These are phyloP conservation scores for Saccharomycopsis amapae DNA, from an alignment of 805 yeast species.

Conservation along the genomic window DNA sequence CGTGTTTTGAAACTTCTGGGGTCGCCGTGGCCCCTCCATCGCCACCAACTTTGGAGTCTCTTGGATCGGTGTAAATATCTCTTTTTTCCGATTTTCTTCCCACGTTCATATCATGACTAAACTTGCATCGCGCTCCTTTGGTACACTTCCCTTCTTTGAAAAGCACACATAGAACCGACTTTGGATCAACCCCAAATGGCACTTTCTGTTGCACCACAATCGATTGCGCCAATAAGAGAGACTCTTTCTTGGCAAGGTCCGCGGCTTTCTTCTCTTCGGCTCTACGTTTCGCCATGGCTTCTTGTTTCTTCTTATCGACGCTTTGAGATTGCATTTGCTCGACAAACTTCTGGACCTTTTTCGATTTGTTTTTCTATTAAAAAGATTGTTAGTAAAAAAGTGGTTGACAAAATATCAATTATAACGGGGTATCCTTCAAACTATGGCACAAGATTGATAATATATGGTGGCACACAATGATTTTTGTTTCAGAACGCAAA, in stretches of 20 bases:
- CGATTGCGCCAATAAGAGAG: conserved; percentile 55
- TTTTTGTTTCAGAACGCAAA: conserved; percentile 7
- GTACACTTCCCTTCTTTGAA: conserved; percentile 84
- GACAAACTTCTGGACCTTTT: conserved; percentile 74
- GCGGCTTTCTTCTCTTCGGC: conserved; percentile 90
- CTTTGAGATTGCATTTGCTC: conserved; percentile 62
- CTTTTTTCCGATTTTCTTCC: conserved; percentile 87
- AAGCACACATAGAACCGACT: conserved; percentile 81
- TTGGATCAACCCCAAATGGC: conserved; percentile 97
- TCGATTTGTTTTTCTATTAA: conserved; percentile 74
- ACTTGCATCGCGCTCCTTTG: conserved; percentile 79
- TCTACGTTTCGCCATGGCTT: conserved; percentile 51
- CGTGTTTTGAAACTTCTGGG: conserved; percentile 87
- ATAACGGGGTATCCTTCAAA: neutral
- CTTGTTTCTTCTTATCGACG: conserved; percentile 42
- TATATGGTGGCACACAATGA: no score
- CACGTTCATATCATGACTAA: conserved; percentile 78
- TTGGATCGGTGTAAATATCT: conserved; percentile 87
- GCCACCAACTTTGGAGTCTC: conserved; percentile 53
- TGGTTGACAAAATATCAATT: neutral
- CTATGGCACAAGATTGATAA: no score
- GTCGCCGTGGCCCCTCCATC: conserved; percentile 87
- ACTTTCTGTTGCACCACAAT: conserved; percentile 68
- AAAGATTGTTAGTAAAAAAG: conserved; percentile 5
- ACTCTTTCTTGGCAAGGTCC: conserved; percentile 80